These are phyloP conservation scores for Aspergillus indologenus DNA, from an alignment of 495 filamentous ascomycete genomes.

Conservation along the genomic window DNA sequence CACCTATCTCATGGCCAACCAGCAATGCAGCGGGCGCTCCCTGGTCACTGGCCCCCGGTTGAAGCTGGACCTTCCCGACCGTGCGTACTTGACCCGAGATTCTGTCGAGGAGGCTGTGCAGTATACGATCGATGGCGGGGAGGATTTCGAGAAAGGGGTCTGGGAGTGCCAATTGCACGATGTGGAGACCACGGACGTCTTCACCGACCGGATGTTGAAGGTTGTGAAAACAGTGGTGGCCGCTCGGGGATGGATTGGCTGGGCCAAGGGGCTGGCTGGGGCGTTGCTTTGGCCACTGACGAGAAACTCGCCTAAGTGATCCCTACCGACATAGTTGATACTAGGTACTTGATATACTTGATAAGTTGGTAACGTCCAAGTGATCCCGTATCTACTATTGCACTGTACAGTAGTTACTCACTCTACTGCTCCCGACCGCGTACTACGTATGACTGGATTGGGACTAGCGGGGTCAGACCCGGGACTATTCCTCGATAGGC, in stretches of 20 bases:
- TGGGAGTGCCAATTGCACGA: not conserved
- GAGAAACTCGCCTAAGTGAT: not conserved
- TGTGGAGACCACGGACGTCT: not conserved
- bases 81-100: not conserved
- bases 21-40: not conserved
- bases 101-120: not conserved
- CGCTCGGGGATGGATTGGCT: not conserved
- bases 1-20: not conserved
- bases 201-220: not conserved
- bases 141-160: not conserved
- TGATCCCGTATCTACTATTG: too few relatives aligned
- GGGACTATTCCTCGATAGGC: too few relatives aligned
- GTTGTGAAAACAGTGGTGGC: not conserved
- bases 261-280: not conserved
- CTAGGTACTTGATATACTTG: too few relatives aligned
- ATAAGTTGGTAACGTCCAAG: too few relatives aligned
- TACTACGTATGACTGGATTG: too few relatives aligned
- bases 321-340: too few relatives aligned
- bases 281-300: not conserved
- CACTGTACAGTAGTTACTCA: too few relatives aligned
- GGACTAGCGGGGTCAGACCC: too few relatives aligned
- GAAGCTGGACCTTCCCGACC: not conserved
- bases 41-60: not conserved
- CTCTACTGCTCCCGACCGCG: too few relatives aligned
- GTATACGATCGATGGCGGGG: not conserved